Evolutionary conservation across 2,329 filamentous ascomycete genomes (phyloP), one percentile per base, ranked within the genome.

Genomic region (Calonectria hongkongensis): DNA sequence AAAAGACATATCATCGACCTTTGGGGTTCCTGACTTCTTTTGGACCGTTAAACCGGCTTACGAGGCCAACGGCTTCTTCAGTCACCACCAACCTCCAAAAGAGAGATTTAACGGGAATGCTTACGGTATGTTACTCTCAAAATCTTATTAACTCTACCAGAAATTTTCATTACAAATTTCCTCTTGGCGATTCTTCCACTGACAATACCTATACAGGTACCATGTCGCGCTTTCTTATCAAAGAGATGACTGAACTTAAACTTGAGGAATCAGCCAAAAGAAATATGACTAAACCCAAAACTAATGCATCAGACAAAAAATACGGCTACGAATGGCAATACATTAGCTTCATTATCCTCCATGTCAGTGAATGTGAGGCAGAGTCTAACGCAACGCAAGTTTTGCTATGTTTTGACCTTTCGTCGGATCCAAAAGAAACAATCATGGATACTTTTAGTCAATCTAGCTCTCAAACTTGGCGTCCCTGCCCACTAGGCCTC

Each of bases 211-310:
- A 27, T 15, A 12, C 8, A 54, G 50, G 50, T 21, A 54, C 50
- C 50, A 21, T 54, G 50, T 54, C 50, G 1, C 50, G 50, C 10
- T 54, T 54, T 21, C 50, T 54, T 8, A 18, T 54, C 27, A 54
- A 54, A 18, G 16, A 33, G 50, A 18, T 54, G 28, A 28, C 2
- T 3, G 16, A 28, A 8, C 21, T 21, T 21, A 21, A 21, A 21
- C 21, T 21, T 21, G 21, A 21, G 1, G 21, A 1, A 21, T 21
- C 21, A 21, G 21, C 21, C 21, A 21, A 21, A 21, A 21, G 2
- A 21, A 2, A 21, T 21, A 21, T 21, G 21, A 2, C 21, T 21
- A 21, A 21, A 21, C 21, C 21, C 21, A 21, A 21, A 21, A 1
- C 21, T 21, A 2, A 5, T 9, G 10, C 7, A 33, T 2, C 10